Base-by-base conservation (phyloP, 768 basidiomycete genomes). In the Hericium coralloides region DNA sequence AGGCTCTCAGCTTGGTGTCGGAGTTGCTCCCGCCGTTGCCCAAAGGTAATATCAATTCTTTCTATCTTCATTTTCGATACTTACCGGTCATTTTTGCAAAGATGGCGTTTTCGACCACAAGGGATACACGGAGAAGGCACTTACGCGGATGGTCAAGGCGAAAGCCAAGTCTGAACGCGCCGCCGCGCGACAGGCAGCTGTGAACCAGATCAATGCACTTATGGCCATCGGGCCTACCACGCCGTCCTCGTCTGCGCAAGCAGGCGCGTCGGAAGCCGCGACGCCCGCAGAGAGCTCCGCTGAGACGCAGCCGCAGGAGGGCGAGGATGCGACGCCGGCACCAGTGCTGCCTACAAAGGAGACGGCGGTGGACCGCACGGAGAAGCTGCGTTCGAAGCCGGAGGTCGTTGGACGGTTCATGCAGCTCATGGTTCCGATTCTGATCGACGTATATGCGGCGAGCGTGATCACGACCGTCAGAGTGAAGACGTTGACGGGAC, bases 371-470 rank as follows among this genome's bases (percentile, higher is more conserved):
- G 85, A 87, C 64, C 76, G 95, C 51, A 82, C 87, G 15, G 86
- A 92, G 47, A 68, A 97, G 49, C 71, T 95, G 47, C 83, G 87
- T 55, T 83, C 81, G 4, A 84, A 87, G 59, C 80, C 87, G 22
- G 77, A 74, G n/a, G 82, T 92, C 25, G 87, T 95, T 51, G 83
- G 81, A 18, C 81, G 84, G 15, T 98, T 94, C 70, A 90, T 95
- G 81, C 82, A 83, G 49, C 75, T 95, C 37, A 83, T 93, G 64
- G 85, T 98, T 0, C 97, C 97, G 0, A 92, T 97, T 55, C 79
- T 99, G 55, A 86, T 98, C 58, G 97, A 98, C 64, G 95, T 99
- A n/a, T 98, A 98, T 70, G 89, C 95, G n/a, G 95, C 97, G 31
- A 97, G 92, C 68, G 95, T 98, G 25, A 84, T 87, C 51, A 82